These are phyloP conservation scores for Cystobasidium pallidum DNA, from an alignment of 1,284 basidiomycete genomes.

Conservation along the genomic window DNA sequence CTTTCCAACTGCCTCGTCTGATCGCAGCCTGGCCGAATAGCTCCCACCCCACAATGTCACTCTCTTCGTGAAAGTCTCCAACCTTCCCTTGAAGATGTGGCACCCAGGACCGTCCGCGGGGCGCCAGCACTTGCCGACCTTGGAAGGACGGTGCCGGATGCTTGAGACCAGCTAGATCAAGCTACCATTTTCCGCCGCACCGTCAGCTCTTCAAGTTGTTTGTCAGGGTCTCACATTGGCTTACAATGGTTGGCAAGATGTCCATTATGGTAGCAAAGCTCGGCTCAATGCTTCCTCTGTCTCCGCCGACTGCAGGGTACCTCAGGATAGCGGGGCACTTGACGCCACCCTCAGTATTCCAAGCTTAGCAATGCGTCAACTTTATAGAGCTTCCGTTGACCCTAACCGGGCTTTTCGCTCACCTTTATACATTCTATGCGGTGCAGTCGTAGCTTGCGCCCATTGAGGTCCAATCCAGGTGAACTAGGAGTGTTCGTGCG, in stretches of 20 bases:
- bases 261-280: constrained; percentile 49
- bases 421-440: constrained; percentile 49
- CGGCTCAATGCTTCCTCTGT: constrained; percentile 5
- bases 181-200: background rate
- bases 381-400: no score
- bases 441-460: constrained; percentile 51
- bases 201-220: no score
- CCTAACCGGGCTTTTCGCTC: background rate
- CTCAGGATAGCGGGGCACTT: constrained; percentile 20
- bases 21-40: constrained; percentile 51
- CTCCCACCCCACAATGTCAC: constrained; percentile 48
- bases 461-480: constrained; percentile 41
- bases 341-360: constrained; percentile 27
- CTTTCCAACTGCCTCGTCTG: constrained; percentile 52
- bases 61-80: constrained; percentile 42
- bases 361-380: background rate
- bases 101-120: constrained; percentile 11
- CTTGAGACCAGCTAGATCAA: constrained; percentile 5
- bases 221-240: background rate
- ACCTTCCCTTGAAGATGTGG: constrained; percentile 1
- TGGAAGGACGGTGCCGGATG: constrained; percentile 20
- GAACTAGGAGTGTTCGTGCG: no score
- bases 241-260: constrained; percentile 47
- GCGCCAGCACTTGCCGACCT: constrained; percentile 9
- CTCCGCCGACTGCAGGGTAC: constrained; percentile 1